These are phyloP conservation scores for Stentor coeruleus DNA, from an alignment of 73 alveolate genomes.

Conservation along the genomic window DNA sequence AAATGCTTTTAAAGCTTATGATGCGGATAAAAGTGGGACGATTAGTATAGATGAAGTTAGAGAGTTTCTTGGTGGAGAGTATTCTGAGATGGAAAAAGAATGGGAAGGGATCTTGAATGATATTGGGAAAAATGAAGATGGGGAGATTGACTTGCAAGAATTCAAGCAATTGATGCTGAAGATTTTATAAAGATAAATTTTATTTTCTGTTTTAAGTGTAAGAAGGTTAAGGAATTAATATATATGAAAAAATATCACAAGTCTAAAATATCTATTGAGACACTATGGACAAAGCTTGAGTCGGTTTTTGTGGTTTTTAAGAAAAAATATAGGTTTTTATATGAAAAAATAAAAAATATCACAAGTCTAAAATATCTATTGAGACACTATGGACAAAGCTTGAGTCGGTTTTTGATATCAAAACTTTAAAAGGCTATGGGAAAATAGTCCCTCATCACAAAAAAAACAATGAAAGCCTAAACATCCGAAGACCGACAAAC, in stretches of 20 bases:
- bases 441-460: background rate
- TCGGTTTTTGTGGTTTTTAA: background rate
- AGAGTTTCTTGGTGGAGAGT: slow-evolving; percentile 26
- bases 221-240: background rate
- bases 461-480: background rate
- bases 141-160: slow-evolving; percentile 23
- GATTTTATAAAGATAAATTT: too few species aligned
- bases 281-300: background rate
- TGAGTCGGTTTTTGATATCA: background rate
- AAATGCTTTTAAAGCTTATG: slow-evolving; percentile 51
- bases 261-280: background rate
- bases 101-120: slow-evolving; percentile 71
- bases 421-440: background rate
- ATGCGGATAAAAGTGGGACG: slow-evolving; percentile 42
- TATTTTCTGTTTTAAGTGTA: too few species aligned
- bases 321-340: background rate
- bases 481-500: background rate
- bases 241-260: background rate
- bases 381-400: background rate
- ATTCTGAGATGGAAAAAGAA: slow-evolving; percentile 33
- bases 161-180: slow-evolving; percentile 12
- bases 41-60: slow-evolving; percentile 39
- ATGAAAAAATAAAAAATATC: too few species aligned
- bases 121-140: slow-evolving; percentile 12
- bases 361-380: background rate